Conservation (phyloP, 805 yeast genomes). For the Lipomyces anomalus region DNA sequence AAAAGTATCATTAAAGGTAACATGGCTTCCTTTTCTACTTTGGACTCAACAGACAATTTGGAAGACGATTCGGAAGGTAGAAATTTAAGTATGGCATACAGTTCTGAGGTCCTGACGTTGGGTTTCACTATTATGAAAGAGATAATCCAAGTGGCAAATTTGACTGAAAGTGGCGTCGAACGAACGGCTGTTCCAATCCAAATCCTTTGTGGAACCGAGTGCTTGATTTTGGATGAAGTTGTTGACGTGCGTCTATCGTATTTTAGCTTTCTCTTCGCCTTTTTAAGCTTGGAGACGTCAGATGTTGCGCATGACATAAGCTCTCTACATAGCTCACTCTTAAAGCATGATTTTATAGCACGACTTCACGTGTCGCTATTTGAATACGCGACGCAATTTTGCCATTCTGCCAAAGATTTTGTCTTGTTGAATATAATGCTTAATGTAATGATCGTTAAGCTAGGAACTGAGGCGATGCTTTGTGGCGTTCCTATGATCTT, state of each 20-base stretch:
- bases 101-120: background rate
- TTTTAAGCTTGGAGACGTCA: constrained; percentile 9
- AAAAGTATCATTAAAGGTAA: background rate
- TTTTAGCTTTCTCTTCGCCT: constrained; percentile 13
- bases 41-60: background rate
- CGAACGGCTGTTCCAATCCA: constrained; percentile 15
- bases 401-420: constrained; percentile 25
- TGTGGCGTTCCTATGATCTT: constrained; percentile 21
- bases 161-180: constrained; percentile 15
- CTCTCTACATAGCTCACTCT: background rate
- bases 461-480: constrained; percentile 12
- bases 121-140: constrained; percentile 7
- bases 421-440: constrained; percentile 10
- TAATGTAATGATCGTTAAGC: constrained; percentile 3
- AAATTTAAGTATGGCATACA: too few species aligned
- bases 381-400: constrained; percentile 5
- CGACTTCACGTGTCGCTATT: constrained; percentile 10
- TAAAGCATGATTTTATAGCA: constrained; percentile 11
- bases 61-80: background rate
- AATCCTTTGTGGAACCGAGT: constrained; percentile 18
- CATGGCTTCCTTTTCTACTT: background rate
- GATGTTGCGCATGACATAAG: background rate
- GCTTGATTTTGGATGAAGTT: constrained; percentile 9
- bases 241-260: constrained; percentile 10
- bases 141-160: constrained; percentile 17